Base-by-base conservation (phyloP, 2,329 filamentous ascomycete genomes). In the Penicillium rolfsii region DNA sequence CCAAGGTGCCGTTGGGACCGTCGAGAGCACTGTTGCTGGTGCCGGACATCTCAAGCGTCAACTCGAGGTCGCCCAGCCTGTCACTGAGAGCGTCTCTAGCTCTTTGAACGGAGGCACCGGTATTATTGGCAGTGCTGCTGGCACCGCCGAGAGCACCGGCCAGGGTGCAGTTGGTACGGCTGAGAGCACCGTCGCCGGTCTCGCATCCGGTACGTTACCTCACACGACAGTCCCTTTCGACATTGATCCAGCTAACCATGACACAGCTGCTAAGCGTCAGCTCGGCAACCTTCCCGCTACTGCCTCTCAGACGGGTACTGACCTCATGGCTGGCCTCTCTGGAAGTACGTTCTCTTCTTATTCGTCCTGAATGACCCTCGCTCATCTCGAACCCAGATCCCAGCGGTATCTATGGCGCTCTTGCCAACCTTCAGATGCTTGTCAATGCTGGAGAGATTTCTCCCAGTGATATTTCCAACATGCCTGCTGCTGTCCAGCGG, bases 341-440 rank as follows among this genome's bases (percentile, higher is more conserved):
- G 64, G 62, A 30, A 62, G 67, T 71, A 70, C 43, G 66, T 64
- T 30, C 5, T 22, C 12, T 19, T 46, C 2, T 1, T 7, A 24
- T 43, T 16, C 1, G 12, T 22, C 7, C 6, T 45, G 14, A 30
- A 41, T 43, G n/a, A 22, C 24, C 1, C 11, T 26, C 11, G 19
- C 58, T 62, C 38, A 62, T 45, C 24, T 12, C 2, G 1, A 22
- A 14, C 3, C 4, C 26, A 67, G 65, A 68, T 62, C 61, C 64
- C 11, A 62, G 56, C 33, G 65, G 61, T 35, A 61, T 70, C 40
- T 60, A 67, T n/a, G 58, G 58, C 22, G 67, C 64, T 14, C 62
- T 64, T 36, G 28, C 38, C 53, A 61, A 55, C 35, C 49, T 62
- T 14, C 40, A 35, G 9, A 63, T 46, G 16, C 40, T 60, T 19